Percentiles rank a stretch among this genome's conserved stretches.
Conservation (phyloP, 192 early-diverging fungal genomes). For the Podila minutissima region DNA sequence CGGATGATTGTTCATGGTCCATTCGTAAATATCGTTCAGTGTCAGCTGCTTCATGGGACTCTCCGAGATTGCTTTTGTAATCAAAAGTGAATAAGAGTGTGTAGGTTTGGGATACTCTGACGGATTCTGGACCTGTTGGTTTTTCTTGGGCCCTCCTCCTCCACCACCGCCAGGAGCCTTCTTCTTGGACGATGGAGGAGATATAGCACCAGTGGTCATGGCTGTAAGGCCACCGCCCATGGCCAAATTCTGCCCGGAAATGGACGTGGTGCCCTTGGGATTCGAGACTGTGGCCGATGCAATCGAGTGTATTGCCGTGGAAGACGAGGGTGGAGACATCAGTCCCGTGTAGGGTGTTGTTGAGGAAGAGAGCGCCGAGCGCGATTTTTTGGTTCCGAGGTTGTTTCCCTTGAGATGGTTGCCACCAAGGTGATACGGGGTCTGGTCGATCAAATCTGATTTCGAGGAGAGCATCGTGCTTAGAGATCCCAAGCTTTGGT, state of each 20-base stretch:
- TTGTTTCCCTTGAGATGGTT: constrained; percentile 8
- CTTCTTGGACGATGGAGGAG: not conserved
- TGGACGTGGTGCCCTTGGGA: not conserved
- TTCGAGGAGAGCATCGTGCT: not conserved
- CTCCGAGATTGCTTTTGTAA: constrained; percentile 81
- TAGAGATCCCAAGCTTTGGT: not conserved
- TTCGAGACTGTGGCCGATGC: not conserved
- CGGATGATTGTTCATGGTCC: constrained; percentile 80
- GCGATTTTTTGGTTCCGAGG: not conserved
- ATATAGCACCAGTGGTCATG: not conserved
- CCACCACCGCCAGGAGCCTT: not conserved
- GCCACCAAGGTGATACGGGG: not conserved
- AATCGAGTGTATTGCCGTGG: not conserved
- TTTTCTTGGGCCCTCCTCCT: not conserved
- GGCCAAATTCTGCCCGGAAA: not conserved
- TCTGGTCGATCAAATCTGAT: not conserved
- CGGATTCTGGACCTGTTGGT: constrained; percentile 24
- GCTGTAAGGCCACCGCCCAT: not conserved
- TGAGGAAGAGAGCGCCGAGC: not conserved
- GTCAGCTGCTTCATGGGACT: constrained; percentile 77
- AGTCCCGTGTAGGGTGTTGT: not conserved
- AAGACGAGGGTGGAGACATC: not conserved
- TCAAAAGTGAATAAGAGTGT: constrained; percentile 85
- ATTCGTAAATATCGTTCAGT: constrained; percentile 88
- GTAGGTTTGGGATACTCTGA: constrained; percentile 70